Percentiles rank a stretch among this genome's conserved stretches.
These are phyloP conservation scores for Carex cristatella DNA, from an alignment of 176 grass and related monocot species.

Conservation along the genomic window DNA sequence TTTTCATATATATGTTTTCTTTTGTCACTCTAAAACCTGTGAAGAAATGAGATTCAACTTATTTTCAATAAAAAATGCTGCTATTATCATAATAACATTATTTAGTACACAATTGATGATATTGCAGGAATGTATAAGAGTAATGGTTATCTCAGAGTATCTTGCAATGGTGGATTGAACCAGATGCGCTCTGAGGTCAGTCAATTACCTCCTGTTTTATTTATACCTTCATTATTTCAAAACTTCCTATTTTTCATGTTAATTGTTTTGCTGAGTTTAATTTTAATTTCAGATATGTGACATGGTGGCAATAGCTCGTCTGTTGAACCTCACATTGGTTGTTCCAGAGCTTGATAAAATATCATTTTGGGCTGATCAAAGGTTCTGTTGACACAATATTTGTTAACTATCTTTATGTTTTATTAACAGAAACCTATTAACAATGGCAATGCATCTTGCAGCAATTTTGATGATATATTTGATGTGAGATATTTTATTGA, in stretches of 20 bases:
- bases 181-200: conserved; percentile 92
- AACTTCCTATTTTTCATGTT: not conserved
- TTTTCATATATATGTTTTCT: not conserved
- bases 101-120: conserved; percentile 5
- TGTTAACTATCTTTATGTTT: not conserved
- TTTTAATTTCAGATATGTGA: conserved; percentile 79
- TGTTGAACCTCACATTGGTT: conserved; percentile 86
- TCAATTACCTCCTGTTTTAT: conserved; percentile 5
- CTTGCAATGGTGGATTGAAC: conserved; percentile 95
- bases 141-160: conserved; percentile 86
- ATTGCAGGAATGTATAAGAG: conserved; percentile 70
- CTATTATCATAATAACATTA: not conserved
- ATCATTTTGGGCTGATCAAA: conserved; percentile 95
- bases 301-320: conserved; percentile 76
- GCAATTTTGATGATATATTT: conserved; percentile 91
- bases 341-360: conserved; percentile 85
- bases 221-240: not conserved
- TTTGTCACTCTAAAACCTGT: not conserved
- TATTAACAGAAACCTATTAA: not conserved
- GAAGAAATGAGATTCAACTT: not conserved
- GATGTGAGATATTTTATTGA: conserved; percentile 79
- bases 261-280: not conserved
- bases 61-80: not conserved
- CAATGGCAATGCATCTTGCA: conserved; percentile 18
- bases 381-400: conserved; percentile 40